phyloP scores from a whole-genome alignment of 352 stramenopile species.

The Salisapilia sapeloensis region DNA sequence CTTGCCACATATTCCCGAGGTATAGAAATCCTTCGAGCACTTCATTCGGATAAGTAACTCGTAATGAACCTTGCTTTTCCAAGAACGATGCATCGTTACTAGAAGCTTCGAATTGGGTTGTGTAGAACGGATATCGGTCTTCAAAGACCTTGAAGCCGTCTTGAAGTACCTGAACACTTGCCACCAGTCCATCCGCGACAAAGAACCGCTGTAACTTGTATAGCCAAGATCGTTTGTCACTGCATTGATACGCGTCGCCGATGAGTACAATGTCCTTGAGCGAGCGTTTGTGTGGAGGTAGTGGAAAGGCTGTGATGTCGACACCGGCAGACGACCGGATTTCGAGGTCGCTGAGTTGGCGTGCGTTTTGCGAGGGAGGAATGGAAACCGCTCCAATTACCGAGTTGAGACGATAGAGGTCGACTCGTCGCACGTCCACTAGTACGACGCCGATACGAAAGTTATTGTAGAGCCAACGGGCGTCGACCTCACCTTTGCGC shows the following conservation, averaged over 20 bases:
- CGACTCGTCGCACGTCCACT: slow-evolving; percentile 22
- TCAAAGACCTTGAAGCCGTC: slow-evolving; percentile 23
- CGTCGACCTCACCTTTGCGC: slow-evolving; percentile 11
- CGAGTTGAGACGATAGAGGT: slow-evolving; percentile 15
- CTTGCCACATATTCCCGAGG: slow-evolving; percentile 63
- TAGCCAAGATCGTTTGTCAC: slow-evolving; percentile 15
- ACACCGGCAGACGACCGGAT: no score
- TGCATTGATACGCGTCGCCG: slow-evolving; percentile 11
- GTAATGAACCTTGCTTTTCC: no score
- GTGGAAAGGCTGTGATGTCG: no score
- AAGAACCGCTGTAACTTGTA: slow-evolving; percentile 19
- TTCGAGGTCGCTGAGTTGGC: no score
- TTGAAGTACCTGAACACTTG: slow-evolving; percentile 19
- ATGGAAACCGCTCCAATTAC: slow-evolving; percentile 32
- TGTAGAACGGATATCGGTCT: slow-evolving; percentile 52
- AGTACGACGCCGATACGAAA: slow-evolving; percentile 41
- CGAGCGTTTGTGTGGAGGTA: slow-evolving; percentile 13
- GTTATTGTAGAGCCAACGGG: slow-evolving; percentile 61
- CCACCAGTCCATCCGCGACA: slow-evolving; percentile 19
- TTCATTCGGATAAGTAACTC: slow-evolving; percentile 57
- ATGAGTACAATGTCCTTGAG: slow-evolving; percentile 40
- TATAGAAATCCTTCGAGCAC: slow-evolving; percentile 46
- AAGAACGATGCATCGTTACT: slow-evolving; percentile 2
- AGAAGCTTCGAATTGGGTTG: slow-evolving; percentile 11
- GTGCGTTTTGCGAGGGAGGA: slow-evolving; percentile 7